These are phyloP conservation scores for Linum trigynum DNA, from an alignment of 345 rosid genomes.

Conservation along the genomic window DNA sequence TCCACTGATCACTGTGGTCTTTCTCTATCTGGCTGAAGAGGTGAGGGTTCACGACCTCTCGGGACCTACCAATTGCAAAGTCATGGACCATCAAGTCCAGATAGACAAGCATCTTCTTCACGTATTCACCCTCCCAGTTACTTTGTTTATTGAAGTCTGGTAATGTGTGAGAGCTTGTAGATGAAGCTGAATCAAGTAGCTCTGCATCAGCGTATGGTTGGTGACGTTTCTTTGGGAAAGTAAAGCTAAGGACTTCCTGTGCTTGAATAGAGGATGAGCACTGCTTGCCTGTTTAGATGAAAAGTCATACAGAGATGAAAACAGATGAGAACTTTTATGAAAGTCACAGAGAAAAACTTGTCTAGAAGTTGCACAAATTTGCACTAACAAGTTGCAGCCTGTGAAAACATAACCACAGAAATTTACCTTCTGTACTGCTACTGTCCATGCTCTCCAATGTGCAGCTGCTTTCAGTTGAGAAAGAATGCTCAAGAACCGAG, in stretches of 20 bases:
- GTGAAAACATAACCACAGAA: too few species aligned
- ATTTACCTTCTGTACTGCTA: constrained; percentile 39
- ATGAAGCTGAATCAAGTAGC: constrained; percentile 67
- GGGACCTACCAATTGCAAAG: constrained; percentile 39
- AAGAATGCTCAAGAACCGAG: constrained; percentile 52
- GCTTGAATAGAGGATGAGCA: constrained; percentile 40
- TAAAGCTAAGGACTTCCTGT: constrained; percentile 33
- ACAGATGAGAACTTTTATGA: background rate
- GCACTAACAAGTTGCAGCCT: too few species aligned
- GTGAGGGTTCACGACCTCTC: constrained; percentile 41
- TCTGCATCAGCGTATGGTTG: constrained; percentile 40
- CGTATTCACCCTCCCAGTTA: constrained; percentile 59
- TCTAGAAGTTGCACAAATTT: too few species aligned
- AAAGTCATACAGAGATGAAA: background rate
- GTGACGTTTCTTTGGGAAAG: constrained; percentile 29
- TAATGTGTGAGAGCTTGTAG: constrained; percentile 20
- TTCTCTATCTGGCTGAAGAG: constrained; percentile 66
- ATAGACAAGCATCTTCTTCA: constrained; percentile 46
- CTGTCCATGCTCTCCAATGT: constrained; percentile 52
- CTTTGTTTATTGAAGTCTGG: constrained; percentile 18
- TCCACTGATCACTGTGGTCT: constrained; percentile 18
- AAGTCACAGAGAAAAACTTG: too few species aligned
- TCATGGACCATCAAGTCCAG: constrained; percentile 61
- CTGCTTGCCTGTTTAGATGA: constrained; percentile 23
- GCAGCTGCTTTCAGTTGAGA: constrained; percentile 54